Percentiles rank a stretch among this genome's conserved stretches.
phyloP scores from a whole-genome alignment of 2,329 filamentous ascomycete species.

The Arthrobotrys entomopaga region DNA sequence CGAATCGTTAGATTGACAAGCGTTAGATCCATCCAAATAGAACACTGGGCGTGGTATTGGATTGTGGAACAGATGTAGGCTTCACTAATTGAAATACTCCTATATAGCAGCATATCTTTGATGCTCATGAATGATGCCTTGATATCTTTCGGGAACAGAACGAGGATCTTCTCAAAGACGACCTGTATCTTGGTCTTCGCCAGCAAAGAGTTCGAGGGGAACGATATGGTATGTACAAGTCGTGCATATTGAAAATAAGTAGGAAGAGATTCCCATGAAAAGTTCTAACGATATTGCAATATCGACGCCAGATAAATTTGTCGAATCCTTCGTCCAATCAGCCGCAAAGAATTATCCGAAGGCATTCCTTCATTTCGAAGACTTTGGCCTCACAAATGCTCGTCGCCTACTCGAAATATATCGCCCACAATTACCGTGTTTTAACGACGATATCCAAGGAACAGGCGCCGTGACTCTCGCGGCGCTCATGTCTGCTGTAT shows the following conservation, averaged over 20 bases:
- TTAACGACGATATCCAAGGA: conserved; percentile 91
- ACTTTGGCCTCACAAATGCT: conserved; percentile 83
- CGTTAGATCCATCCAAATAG: conserved; percentile 57
- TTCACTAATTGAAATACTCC: not conserved
- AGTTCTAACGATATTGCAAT: too few species aligned
- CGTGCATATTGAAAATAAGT: too few species aligned
- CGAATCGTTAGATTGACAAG: not conserved
- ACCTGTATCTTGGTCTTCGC: conserved; percentile 80
- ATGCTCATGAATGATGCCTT: too few species aligned
- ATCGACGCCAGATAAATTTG: conserved; percentile 70
- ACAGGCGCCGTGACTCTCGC: conserved; percentile 88
- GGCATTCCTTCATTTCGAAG: conserved; percentile 89
- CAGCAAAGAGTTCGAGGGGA: conserved; percentile 74
- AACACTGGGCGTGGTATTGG: conserved; percentile 79
- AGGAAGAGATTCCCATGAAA: too few species aligned
- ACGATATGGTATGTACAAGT: conserved; percentile 66
- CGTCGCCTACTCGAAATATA: conserved; percentile 80
- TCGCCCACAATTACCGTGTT: conserved; percentile 77
- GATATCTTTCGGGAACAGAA: conserved; percentile 65
- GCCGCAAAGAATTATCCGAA: conserved; percentile 77
- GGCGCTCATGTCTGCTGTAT: conserved; percentile 79
- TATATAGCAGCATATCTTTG: too few species aligned
- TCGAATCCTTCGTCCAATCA: conserved; percentile 77
- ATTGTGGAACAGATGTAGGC: conserved; percentile 79
- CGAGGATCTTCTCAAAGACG: conserved; percentile 75